Conservation (phyloP, 2,329 filamentous ascomycete genomes). For the Xenosphaeropsis pyriputrescens region DNA sequence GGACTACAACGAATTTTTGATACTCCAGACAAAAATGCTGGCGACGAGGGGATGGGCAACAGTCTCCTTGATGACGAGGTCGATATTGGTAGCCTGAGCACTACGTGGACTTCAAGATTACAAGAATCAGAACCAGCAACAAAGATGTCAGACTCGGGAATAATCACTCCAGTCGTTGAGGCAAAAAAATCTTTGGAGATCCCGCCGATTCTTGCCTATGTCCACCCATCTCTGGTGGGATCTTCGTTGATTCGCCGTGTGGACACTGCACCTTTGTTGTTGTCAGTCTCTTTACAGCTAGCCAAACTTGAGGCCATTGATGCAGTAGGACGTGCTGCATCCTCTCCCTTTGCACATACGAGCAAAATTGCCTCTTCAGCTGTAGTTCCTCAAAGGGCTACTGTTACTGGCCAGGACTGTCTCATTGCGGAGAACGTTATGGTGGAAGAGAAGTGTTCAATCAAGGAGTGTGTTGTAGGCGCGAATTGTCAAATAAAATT, state of each 20-base stretch:
- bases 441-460: constrained; percentile 76
- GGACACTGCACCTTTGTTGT: constrained; percentile 70
- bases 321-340: constrained; percentile 37
- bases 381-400: constrained; percentile 65
- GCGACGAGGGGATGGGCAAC: constrained; percentile 16
- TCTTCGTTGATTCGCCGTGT: constrained; percentile 64
- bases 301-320: constrained; percentile 68
- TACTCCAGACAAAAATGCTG: constrained; percentile 23
- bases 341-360: constrained; percentile 63
- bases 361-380: constrained; percentile 74
- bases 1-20: constrained; percentile 53
- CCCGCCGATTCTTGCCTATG: constrained; percentile 67
- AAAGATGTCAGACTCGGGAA: not conserved
- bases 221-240: constrained; percentile 44
- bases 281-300: constrained; percentile 70
- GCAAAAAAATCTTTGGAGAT: constrained; percentile 25
- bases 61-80: constrained; percentile 13
- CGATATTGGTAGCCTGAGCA: constrained; percentile 15
- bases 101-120: constrained; percentile 14
- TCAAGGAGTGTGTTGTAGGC: constrained; percentile 85
- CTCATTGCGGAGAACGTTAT: constrained; percentile 81
- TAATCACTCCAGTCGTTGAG: constrained; percentile 1
- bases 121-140: constrained; percentile 1
- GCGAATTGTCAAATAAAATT: constrained; percentile 74
- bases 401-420: constrained; percentile 68